Base-by-base conservation (phyloP, 1,139 yeast genomes). In the Hemisphaericaspora xylofermentans region DNA sequence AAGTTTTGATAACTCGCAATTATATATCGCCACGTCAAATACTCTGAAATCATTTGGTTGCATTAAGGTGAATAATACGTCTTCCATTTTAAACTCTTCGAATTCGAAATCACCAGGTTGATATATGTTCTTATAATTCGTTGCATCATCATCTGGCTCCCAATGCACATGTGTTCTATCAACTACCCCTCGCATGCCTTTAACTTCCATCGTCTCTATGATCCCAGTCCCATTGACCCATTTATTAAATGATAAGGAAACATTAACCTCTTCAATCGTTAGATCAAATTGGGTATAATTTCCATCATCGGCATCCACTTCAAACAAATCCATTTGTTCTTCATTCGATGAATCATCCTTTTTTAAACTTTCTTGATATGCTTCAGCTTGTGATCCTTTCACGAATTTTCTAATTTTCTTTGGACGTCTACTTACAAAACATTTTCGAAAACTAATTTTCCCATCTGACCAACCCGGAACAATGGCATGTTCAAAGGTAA, bases 391-490 rank as follows among this genome's bases (percentile, higher is more conserved):
- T 0, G 88, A 82, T n/a, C 93, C 93, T 51, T 88, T 85, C 25
- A 70, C 71, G 51, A 84, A 80, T 41, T 58, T 73, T 58, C 69
- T 65, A 15, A 67, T 58, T 28, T 67, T 64, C 47, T 75, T 72
- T 0, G 98, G 98, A 43, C 98, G 71, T 52, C 87, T 74, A 42
- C 95, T 86, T 1, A 91, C 93, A 59, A 84, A 84, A 41, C 95
- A 95, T 52, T 89, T 88, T 45, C 82, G 78, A 60, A 93, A 86
- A 33, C 84, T 78, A 42, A 93, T 88, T 49, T 80, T 84, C 1
- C 97, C 95, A 50, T 86, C 89, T 36, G 83, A 76, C 97, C 97
- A 91, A 40, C 89, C 89, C 0, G 98, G 98, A 3, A 89, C 95
- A 44, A 91, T 87, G 2, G 98, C 98, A 57, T 80, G 84, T 57